Conservation (phyloP, 306 rosid genomes). For the Acacia acuminata region DNA sequence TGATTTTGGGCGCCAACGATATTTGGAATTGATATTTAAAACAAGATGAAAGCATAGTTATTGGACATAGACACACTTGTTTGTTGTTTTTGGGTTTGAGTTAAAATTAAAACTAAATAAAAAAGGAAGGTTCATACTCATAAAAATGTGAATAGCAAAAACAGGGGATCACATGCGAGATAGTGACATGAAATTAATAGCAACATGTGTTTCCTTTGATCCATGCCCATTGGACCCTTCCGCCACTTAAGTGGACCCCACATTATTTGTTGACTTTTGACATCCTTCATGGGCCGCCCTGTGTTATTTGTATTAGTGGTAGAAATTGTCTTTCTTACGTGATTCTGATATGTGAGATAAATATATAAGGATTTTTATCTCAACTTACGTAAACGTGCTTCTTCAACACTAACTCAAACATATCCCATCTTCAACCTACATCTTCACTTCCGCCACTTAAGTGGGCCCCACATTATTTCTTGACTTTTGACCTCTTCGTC, state of each 20-base stretch:
- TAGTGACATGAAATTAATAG: background rate
- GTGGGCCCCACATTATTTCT: background rate
- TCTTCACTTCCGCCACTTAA: background rate
- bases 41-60: background rate
- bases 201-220: constrained; percentile 9
- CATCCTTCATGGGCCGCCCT: background rate
- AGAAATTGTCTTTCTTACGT: too few relatives aligned
- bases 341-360: too few relatives aligned
- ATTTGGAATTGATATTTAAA: background rate
- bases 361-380: too few relatives aligned
- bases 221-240: background rate
- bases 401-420: too few relatives aligned
- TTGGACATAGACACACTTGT: background rate
- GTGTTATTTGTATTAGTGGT: too few relatives aligned
- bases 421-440: too few relatives aligned
- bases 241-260: constrained; percentile 2
- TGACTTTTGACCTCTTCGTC: background rate
- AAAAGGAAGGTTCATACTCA: too few relatives aligned
- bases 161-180: background rate
- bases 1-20: background rate
- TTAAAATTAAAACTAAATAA: too few relatives aligned
- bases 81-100: background rate
- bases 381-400: too few relatives aligned
- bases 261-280: background rate
- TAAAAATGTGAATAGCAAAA: background rate